Percentiles rank a stretch among this genome's conserved stretches.
phyloP scores from a whole-genome alignment of 257 asterid species.

The Verbena officinalis region DNA sequence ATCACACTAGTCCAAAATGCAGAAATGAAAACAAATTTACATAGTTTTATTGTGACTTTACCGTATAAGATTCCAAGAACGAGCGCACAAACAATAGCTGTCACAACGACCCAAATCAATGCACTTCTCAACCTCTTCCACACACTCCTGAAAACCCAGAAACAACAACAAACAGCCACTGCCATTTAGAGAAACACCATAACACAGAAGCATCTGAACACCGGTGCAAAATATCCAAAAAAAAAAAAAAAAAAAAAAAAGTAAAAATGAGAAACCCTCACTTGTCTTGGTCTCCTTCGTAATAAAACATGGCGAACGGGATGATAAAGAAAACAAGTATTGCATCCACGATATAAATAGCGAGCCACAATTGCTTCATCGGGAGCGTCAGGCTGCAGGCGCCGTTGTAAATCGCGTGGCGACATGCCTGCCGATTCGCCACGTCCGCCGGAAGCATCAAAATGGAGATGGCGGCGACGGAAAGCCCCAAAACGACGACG shows the following conservation, averaged over 20 bases:
- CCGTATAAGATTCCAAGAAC: constrained; percentile 90
- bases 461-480: constrained; percentile 94
- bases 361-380: constrained; percentile 96
- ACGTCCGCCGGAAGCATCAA: constrained; percentile 98
- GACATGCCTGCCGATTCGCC: constrained; percentile 95
- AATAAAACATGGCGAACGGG: constrained; percentile 96
- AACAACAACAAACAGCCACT: constrained; percentile 12
- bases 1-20: not conserved
- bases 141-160: constrained; percentile 60
- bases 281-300: constrained; percentile 99
- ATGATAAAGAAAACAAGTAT: constrained; percentile 87
- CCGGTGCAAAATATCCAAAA: no score
- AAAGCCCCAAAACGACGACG: constrained; percentile 93
- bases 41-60: constrained; percentile 30
- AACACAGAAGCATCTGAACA: not conserved
- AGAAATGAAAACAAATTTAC: constrained; percentile 4
- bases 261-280: constrained; percentile 25
- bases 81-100: constrained; percentile 87
- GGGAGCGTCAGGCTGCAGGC: constrained; percentile 95
- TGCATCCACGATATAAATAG: constrained; percentile 81
- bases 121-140: constrained; percentile 93
- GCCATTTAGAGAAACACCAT: constrained; percentile 10
- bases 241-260: not conserved
- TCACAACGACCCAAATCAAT: constrained; percentile 73
- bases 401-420: constrained; percentile 90